Percentiles rank a stretch among this genome's conserved stretches.
phyloP scores from a whole-genome alignment of 768 basidiomycete genomes.

The Trametes cinnabarina region DNA sequence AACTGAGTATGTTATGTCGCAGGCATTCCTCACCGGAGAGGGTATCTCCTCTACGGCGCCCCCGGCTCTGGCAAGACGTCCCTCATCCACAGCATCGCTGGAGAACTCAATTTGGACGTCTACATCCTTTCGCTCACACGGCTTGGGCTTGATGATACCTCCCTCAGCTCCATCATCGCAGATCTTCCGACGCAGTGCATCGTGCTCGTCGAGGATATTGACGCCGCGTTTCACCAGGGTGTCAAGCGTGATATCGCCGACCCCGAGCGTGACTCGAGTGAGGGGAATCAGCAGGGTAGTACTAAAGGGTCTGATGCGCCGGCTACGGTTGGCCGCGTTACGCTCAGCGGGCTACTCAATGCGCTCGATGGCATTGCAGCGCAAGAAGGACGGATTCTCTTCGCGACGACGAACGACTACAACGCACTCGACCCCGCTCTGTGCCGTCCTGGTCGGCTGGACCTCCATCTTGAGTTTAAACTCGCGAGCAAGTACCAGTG shows the following conservation, averaged over 20 bases:
- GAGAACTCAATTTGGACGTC: slow-evolving; percentile 74
- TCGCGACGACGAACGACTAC: slow-evolving; percentile 79
- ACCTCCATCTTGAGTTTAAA: slow-evolving; percentile 74
- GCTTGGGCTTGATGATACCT: slow-evolving; percentile 59
- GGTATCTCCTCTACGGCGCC: slow-evolving; percentile 72
- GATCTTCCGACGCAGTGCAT: slow-evolving; percentile 71
- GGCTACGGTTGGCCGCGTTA: slow-evolving; percentile 39
- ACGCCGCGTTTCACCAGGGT: slow-evolving; percentile 58
- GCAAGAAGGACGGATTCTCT: slow-evolving; percentile 78
- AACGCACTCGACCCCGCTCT: slow-evolving; percentile 68
- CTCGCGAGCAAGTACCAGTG: slow-evolving; percentile 72
- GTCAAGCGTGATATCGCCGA: slow-evolving; percentile 19
- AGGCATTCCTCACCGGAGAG: slow-evolving; percentile 76
- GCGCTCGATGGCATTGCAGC: slow-evolving; percentile 80
- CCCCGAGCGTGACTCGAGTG: slow-evolving; percentile 8
- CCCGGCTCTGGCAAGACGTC: slow-evolving; percentile 81
- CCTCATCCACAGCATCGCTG: slow-evolving; percentile 72
- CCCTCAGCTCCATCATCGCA: slow-evolving; percentile 55
- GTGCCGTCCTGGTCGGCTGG: slow-evolving; percentile 77
- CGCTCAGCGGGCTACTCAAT: slow-evolving; percentile 72
- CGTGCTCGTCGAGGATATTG: slow-evolving; percentile 82
- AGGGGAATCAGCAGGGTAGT: background rate
- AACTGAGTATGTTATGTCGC: too few species aligned
- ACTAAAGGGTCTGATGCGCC: background rate
- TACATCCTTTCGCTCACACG: slow-evolving; percentile 71